Base-by-base conservation (phyloP, 2,329 filamentous ascomycete genomes). In the Paracamarosporium sp. region DNA sequence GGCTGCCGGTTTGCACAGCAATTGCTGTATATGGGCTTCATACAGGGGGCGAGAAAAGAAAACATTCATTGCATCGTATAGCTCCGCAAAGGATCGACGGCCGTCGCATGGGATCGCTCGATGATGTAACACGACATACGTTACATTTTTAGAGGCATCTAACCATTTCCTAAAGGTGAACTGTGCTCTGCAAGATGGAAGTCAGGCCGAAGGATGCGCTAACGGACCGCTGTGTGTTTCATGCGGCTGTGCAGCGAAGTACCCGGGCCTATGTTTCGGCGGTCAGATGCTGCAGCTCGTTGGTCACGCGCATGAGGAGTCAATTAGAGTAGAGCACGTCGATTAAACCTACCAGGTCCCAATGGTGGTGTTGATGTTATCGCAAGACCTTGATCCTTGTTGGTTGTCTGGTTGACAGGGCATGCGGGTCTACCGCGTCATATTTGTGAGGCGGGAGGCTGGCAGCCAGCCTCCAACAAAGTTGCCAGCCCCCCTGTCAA, bases 161-260 rank as follows among this genome's bases (percentile, higher is more conserved):
- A n/a, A n/a, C n/a, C n/a, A n/a, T n/a, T n/a, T n/a, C n/a, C n/a
- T n/a, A n/a, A n/a, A n/a, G n/a, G n/a, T n/a, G n/a, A n/a, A n/a
- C n/a, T n/a, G n/a, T n/a, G n/a, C n/a, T n/a, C n/a, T n/a, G n/a
- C n/a, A n/a, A 50, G 28, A 11, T 35, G 22, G 51, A 27, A 33
- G 17, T 40, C 25, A 17, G 24, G 22, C 41, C 17, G 24, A 20
- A 41, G 38, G 47, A 31, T 51, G 44, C 36, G 46, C 53, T 56
- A 56, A 38, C 33, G 43, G 41, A 38, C 31, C 22, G 43, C 31
- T 36, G 48, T 40, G 47, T 56, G 55, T 57, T 53, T 57, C 50
- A 48, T 40, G 31, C 38, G 33, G 33, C 30, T 30, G 54, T 25
- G 45, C 24, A 13, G 38, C 50, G 28, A 27, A 11, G 38, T 8